A percentile compares a stretch with the other conserved stretches of the same genome.
These are phyloP conservation scores for Thuja plicata DNA, from an alignment of 83 land plant genomes.

Conservation along the genomic window DNA sequence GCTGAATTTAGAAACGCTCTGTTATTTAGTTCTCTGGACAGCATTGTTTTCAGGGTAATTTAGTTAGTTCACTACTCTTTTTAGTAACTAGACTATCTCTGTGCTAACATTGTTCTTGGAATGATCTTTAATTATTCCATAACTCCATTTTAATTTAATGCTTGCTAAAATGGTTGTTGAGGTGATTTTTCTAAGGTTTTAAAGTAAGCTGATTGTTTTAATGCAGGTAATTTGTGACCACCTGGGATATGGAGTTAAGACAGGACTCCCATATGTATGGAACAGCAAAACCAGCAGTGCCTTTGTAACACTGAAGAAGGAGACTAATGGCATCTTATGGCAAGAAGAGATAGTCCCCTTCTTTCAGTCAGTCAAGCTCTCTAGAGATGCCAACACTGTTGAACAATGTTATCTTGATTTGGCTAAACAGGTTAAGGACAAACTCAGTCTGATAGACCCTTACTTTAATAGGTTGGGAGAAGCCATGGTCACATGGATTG, in stretches of 20 bases:
- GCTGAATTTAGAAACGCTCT: no score
- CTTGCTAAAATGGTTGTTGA: not conserved
- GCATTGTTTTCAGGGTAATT: not conserved
- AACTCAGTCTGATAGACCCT: conserved; percentile 32
- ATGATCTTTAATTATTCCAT: not conserved
- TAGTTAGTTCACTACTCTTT: no score
- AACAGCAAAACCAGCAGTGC: conserved; percentile 52
- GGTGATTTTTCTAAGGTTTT: not conserved
- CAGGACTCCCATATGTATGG: conserved; percentile 56
- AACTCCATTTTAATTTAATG: not conserved
- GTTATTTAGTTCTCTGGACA: no score
- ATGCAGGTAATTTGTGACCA: conserved; percentile 52
- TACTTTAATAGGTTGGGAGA: conserved; percentile 46
- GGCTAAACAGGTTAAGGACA: conserved; percentile 39
- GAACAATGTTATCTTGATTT: conserved; percentile 45
- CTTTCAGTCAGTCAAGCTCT: conserved; percentile 33
- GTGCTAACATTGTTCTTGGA: not conserved
- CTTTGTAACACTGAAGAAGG: conserved; percentile 51
- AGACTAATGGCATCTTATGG: conserved; percentile 59
- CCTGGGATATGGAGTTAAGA: conserved; percentile 42
- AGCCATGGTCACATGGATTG: conserved; percentile 55
- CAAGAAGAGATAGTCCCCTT: conserved; percentile 57
- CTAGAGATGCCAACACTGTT: conserved; percentile 36
- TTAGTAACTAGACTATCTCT: no score
- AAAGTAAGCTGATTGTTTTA: not conserved